phyloP scores from a whole-genome alignment of 495 filamentous ascomycete genomes.

The Xylaria intraflava region DNA sequence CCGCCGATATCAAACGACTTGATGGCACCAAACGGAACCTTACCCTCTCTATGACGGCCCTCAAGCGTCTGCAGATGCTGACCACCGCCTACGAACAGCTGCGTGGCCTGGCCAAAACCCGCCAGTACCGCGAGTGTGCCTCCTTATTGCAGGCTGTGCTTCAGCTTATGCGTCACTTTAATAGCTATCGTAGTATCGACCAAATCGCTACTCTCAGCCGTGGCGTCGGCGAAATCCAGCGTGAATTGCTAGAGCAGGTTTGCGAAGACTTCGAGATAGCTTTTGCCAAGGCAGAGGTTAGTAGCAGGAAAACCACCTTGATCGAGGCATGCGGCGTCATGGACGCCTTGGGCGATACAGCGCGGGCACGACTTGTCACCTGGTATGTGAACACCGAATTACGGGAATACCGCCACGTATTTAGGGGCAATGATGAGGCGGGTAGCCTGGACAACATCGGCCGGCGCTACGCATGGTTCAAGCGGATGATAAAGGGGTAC shows the following conservation, averaged over 20 bases:
- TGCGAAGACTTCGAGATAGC: constrained; percentile 97
- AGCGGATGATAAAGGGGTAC: constrained; percentile 90
- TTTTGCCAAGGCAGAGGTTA: constrained; percentile 85
- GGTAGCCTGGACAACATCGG: constrained; percentile 97
- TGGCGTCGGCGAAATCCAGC: constrained; percentile 89
- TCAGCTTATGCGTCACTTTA: constrained; percentile 98
- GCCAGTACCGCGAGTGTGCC: constrained; percentile 95
- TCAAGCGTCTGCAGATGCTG: constrained; percentile 97
- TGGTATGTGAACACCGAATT: constrained; percentile 99
- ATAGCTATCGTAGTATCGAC: constrained; percentile 93
- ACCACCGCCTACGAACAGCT: constrained; percentile 98
- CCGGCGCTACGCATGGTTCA: constrained; percentile 91
- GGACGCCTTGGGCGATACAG: constrained; percentile 90
- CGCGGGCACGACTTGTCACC: constrained; percentile 71
- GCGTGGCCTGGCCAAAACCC: constrained; percentile 68
- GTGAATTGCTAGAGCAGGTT: constrained; percentile 90
- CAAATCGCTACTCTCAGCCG: constrained; percentile 92
- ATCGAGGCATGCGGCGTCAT: constrained; percentile 87
- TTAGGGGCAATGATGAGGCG: constrained; percentile 92
- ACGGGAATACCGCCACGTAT: constrained; percentile 91
- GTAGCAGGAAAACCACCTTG: constrained; percentile 60
- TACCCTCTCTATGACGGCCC: constrained; percentile 93
- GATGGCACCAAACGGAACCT: constrained; percentile 96
- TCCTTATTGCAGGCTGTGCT: constrained; percentile 92
- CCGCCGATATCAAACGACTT: constrained; percentile 95